A percentile compares a stretch with the other conserved stretches of the same genome.
Evolutionary conservation across 2,329 filamentous ascomycete genomes (phyloP).

Genomic region (Aspergillus alliaceus): DNA sequence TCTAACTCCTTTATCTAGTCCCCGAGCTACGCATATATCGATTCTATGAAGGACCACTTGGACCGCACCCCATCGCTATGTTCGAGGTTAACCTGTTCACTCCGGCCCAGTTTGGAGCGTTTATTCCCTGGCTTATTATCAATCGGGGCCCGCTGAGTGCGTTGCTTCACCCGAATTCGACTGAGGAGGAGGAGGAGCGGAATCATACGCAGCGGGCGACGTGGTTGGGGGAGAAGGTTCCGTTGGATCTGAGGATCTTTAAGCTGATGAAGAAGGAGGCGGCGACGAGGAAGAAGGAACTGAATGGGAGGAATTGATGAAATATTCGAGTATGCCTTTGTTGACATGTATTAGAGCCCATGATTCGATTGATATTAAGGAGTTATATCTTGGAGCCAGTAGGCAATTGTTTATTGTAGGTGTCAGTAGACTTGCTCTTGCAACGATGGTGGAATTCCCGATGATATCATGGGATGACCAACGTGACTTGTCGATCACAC

Average conservation of each 20-base stretch:
- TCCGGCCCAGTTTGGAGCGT: conserved; percentile 84
- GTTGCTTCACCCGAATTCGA: conserved; percentile 79
- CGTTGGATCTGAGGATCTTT: conserved; percentile 43
- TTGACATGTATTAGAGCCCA: too few species aligned
- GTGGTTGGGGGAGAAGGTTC: conserved; percentile 48
- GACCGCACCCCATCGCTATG: conserved; percentile 82
- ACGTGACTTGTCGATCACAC: neutral
- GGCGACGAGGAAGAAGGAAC: conserved; percentile 19
- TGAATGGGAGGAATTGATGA: neutral
- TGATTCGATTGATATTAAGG: too few species aligned
- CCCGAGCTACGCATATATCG: conserved; percentile 81
- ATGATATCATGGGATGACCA: neutral
- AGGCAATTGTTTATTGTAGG: too few species aligned
- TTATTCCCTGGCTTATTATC: conserved; percentile 80
- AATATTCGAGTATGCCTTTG: too few species aligned
- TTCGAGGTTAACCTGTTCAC: conserved; percentile 90
- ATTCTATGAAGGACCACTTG: conserved; percentile 74
- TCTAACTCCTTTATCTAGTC: too few species aligned
- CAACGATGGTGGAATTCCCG: neutral
- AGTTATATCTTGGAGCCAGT: neutral
- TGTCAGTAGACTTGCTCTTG: too few species aligned
- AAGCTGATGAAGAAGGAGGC: conserved; percentile 26
- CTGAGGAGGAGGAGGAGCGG: conserved; percentile 50
- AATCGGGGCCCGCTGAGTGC: conserved; percentile 77
- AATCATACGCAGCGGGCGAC: conserved; percentile 47